phyloP scores from a whole-genome alignment of 352 stramenopile species.

The Globisporangium nunn region DNA sequence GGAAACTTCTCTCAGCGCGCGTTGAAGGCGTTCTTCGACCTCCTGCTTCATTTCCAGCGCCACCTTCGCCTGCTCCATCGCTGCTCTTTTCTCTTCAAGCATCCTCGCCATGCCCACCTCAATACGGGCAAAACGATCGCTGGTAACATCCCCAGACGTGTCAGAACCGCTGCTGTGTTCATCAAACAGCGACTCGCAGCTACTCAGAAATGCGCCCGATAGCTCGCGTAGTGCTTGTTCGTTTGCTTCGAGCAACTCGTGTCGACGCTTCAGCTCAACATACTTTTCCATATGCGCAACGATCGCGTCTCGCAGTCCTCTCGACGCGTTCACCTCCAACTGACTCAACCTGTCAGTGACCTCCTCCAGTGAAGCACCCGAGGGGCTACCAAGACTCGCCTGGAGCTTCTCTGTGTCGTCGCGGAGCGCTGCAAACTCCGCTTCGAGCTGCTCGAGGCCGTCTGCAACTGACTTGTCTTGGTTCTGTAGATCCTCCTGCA shows the following conservation, averaged over 20 bases:
- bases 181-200: neutral
- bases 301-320: conserved; percentile 3
- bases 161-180: neutral
- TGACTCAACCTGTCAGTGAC: neutral
- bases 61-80: conserved; percentile 11
- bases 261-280: neutral
- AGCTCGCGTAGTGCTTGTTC: conserved; percentile 1
- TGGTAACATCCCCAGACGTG: neutral
- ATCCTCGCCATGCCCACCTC: neutral
- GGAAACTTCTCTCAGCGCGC: neutral
- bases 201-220: conserved; percentile 1
- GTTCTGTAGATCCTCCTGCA: conserved; percentile 16
- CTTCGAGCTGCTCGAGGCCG: conserved; percentile 1
- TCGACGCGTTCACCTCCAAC: neutral
- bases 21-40: neutral
- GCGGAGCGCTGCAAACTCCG: neutral
- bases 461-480: conserved; percentile 10
- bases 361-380: neutral
- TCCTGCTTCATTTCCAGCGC: conserved; percentile 14
- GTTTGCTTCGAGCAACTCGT: conserved; percentile 2
- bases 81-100: neutral
- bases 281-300: neutral
- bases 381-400: neutral
- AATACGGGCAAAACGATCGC: conserved; percentile 1
- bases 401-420: conserved; percentile 3